Base-by-base conservation (phyloP, 1,284 basidiomycete species). In the Heterobasidion parviporum region DNA sequence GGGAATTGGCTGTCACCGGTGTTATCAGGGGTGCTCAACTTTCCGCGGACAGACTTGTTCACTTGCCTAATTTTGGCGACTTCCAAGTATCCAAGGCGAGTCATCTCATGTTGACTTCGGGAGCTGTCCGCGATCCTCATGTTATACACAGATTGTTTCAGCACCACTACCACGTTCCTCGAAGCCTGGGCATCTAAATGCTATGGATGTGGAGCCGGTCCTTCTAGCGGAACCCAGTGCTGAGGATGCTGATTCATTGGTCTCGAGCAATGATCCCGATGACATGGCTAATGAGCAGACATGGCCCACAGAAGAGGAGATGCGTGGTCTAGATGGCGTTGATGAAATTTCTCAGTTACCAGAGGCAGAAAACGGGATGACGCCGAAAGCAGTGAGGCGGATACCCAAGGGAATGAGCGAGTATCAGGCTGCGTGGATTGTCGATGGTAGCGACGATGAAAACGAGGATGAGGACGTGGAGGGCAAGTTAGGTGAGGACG, bases 271-370 rank as follows among this genome's bases (percentile, higher is more conserved):
- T 66, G 84, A 88, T 35, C 90, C 90, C 0, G 94, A 98, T 64
- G 83, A 92, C 58, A 79, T 98, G 71, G 84, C 80, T 14, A 96
- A 96, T 66, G 96, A 99, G 67, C 96, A 99, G 71, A 99, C 96
- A 0, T 98, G 96, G 95, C 96, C 96, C 0, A 98, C 94, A 0
- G 94, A 98, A 68, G 96, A 98, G 63, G 96, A 98, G 69, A 92
- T 99, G 85, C 76, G 75, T 3, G 74, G 70, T 3, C 71, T 66
- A 1, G 65, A 58, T 45, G 67, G 61, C 16, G 61, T 59, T 2
- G 70, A 73, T 33, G 67, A 74, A 58, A 65, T 69, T 58, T 62
- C 69, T 46, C 55, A 65, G 8, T 66, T 88, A n/a, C 87, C 89
- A 1, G 83, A 87, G 57, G 86, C 86, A 0, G 70, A 65, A 52